phyloP scores from a whole-genome alignment of 1,284 basidiomycete species.

The Cryptococcus hybrid region DNA sequence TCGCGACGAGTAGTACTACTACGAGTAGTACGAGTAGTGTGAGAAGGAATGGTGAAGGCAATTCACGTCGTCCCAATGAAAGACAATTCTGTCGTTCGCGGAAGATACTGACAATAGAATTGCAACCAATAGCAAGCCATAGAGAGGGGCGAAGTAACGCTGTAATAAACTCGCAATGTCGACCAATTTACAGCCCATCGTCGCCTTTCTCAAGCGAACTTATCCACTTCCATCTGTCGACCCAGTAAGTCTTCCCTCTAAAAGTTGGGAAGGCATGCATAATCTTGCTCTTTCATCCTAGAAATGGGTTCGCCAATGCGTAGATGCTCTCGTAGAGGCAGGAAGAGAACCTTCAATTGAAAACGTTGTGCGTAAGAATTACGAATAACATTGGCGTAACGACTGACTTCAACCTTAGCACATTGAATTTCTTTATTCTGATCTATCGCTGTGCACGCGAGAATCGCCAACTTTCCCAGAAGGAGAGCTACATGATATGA shows the following conservation, averaged over 20 bases:
- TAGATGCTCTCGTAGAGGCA: conserved; percentile 19
- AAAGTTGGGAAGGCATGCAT: not conserved
- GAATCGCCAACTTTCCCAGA: conserved; percentile 15
- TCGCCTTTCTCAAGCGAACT: conserved; percentile 20
- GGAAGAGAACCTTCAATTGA: conserved; percentile 17
- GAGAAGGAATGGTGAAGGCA: no score
- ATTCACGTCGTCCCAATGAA: no score
- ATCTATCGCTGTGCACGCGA: conserved; percentile 32
- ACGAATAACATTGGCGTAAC: no score
- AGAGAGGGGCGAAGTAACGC: no score
- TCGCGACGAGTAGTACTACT: no score
- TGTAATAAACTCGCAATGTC: conserved; percentile 8
- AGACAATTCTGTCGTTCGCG: no score
- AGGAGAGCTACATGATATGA: conserved; percentile 18
- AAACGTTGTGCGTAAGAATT: conserved; percentile 17
- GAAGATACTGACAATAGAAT: no score
- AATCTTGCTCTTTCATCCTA: conserved; percentile 10
- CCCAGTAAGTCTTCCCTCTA: conserved; percentile 23
- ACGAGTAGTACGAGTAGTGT: no score
- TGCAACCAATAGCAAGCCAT: no score
- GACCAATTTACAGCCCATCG: conserved; percentile 8
- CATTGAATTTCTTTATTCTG: conserved; percentile 35
- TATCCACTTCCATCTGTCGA: conserved; percentile 35
- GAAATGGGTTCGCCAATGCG: conserved; percentile 35
- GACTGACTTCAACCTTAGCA: conserved; percentile 9